phyloP scores from a whole-genome alignment of 306 rosid genomes.

The Morella rubra region DNA sequence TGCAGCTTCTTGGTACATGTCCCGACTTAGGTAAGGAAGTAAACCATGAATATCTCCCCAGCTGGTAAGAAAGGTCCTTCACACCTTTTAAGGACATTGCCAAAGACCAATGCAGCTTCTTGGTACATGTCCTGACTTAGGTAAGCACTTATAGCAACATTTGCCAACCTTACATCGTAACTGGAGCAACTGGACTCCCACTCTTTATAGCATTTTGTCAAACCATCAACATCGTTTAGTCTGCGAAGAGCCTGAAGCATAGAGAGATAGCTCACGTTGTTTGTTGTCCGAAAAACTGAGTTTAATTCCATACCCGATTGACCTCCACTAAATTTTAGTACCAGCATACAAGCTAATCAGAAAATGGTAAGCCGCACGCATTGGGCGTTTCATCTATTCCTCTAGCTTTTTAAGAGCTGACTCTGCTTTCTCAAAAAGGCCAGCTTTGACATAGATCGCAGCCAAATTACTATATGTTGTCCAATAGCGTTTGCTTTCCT shows the following conservation, averaged over 20 bases:
- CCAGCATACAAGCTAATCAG: constrained; percentile 68
- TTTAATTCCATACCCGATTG: constrained; percentile 66
- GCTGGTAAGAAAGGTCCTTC: no score
- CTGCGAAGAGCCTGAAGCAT: constrained; percentile 68
- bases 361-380: constrained; percentile 60
- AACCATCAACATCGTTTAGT: constrained; percentile 62
- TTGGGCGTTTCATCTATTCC: constrained; percentile 34
- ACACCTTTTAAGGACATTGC: no score
- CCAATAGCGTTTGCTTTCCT: constrained; percentile 43
- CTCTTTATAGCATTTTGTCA: constrained; percentile 53
- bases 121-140: constrained; percentile 49
- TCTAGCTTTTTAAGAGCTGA: constrained; percentile 51
- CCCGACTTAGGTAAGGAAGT: no score
- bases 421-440: constrained; percentile 61
- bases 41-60: no score
- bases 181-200: constrained; percentile 61
- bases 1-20: constrained; percentile 61
- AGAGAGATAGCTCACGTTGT: constrained; percentile 55
- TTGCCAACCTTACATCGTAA: constrained; percentile 59
- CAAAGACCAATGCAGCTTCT: no score
- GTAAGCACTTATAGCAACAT: constrained; percentile 47
- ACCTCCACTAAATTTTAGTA: constrained; percentile 60
- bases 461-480: constrained; percentile 71
- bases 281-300: constrained; percentile 43
- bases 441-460: constrained; percentile 64